phyloP scores from a whole-genome alignment of 1,139 yeast species.

The Diutina sp. region DNA sequence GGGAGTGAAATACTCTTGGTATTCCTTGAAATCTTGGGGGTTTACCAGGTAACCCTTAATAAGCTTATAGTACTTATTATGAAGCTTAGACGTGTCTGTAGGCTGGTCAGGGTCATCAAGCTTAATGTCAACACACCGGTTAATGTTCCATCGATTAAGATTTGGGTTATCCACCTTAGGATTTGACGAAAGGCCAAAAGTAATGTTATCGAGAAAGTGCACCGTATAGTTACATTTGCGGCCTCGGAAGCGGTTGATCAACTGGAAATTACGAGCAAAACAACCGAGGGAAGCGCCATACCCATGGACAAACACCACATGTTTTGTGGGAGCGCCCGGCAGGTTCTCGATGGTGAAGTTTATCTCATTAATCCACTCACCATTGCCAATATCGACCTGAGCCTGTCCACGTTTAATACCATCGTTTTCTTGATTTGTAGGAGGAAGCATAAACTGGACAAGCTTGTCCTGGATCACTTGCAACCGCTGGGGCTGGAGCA shows the following conservation, averaged over 20 bases:
- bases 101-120: slow-evolving; percentile 17
- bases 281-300: slow-evolving; percentile 86
- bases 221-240: slow-evolving; percentile 33
- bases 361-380: slow-evolving; percentile 23
- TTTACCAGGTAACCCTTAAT: slow-evolving; percentile 22
- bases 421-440: slow-evolving; percentile 11
- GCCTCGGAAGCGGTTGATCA: slow-evolving; percentile 26
- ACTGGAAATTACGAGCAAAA: slow-evolving; percentile 63
- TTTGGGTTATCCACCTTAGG: slow-evolving; percentile 24
- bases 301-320: slow-evolving; percentile 72
- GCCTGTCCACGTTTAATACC: slow-evolving; percentile 11
- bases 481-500: slow-evolving; percentile 4
- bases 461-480: slow-evolving; percentile 21
- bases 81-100: slow-evolving; percentile 16
- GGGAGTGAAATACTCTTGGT: slow-evolving; percentile 25
- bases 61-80: slow-evolving; percentile 30
- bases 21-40: slow-evolving; percentile 13
- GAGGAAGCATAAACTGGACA: slow-evolving; percentile 23
- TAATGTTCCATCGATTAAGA: slow-evolving; percentile 15
- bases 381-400: slow-evolving; percentile 14
- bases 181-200: slow-evolving; percentile 71
- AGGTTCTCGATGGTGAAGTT: slow-evolving; percentile 11
- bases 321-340: slow-evolving; percentile 11
- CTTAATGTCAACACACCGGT: slow-evolving; percentile 10
- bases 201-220: slow-evolving; percentile 73